Base-by-base conservation (phyloP, 78 protist species). In the Neovahlkampfia damariscottae region DNA sequence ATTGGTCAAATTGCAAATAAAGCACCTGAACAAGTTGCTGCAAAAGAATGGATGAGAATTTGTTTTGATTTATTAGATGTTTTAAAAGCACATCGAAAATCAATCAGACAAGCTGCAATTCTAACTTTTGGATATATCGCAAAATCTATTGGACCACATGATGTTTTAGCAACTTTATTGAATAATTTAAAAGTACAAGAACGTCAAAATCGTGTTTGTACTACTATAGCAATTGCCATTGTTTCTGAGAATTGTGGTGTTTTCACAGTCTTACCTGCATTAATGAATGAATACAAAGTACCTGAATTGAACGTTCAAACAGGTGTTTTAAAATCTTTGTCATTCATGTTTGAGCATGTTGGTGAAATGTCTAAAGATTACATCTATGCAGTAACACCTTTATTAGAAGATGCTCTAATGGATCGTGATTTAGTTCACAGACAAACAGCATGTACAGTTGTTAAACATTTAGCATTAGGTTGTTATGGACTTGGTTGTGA, bases 211-310 rank as follows among this genome's bases (percentile, higher is more conserved):
- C 88, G 99, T 8, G 98, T 98, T 70, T 95, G 98, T 91, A 96
- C 99, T 29, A 96, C 99, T 0, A 92, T 98, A 10, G 99, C 99
- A 66, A 95, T 98, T 36, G 99, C 99, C 66, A 91, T 98, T 82
- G 97, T 98, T 2, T 98, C 99, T 0, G 97, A 96, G 84, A 89
- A 93, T 0, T 97, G 99, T 85, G 81, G 89, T 1, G 98, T 99
- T 0, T 97, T 89, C 83, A 93, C 97, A 0, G 98, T 96, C 5
- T 69, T 98, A 27, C 99, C 99, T 7, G 95, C 88, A 10, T 88
- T 98, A 9, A 84, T 98, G 92, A 94, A 96, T 88, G 99, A 98
- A 86, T 98, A 95, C 85, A 93, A 96, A 62, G 93, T 72, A 7
- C 99, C 99, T 1, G 97, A 97, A 86, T 82, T 91, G 58, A 97